Evolutionary conservation across 257 asterid genomes (phyloP), one percentile per base, ranked within the genome.

Genomic region (Gardenia jasminoides): DNA sequence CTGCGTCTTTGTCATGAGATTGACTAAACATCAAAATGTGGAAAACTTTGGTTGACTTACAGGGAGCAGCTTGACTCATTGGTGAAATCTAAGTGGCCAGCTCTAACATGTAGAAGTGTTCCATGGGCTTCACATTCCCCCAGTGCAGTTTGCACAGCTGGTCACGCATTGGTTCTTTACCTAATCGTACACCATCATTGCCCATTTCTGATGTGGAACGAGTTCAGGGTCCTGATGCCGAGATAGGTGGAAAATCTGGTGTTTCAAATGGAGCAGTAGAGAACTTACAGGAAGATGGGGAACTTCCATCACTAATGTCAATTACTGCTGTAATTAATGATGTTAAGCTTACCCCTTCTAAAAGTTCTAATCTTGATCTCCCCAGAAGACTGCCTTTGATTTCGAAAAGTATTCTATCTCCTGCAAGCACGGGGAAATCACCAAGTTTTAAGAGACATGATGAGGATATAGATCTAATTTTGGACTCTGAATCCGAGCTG

Each of bases 121-220:
- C 98, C 99, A 50, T 96, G 99, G 99, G 91, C 94, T 72, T 78
- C 96, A 68, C 90, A 89, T 84, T 72, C 85, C 33, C 97, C 24
- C 83, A 61, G n/a, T 96, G 98, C 91, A 91, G 88, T 86, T 90
- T 96, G 82, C 90, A 85, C 79, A 86, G 86, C 79, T 96, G 97
- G 96, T 84, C 72, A 75, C 87, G 70, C 52, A n/a, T 84, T 59
- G 79, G 86, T 70, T 79, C 89, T 69, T 74, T 89, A 47, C 77
- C 83, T 81, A 83, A 77, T 36, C 77, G 79, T 75, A 78, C 80
- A 50, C 74, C 86, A 77, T 78, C 86, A 77, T 78, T 50, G 72
- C 79, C 87, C 31, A 75, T 73, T 31, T 62, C 78, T 83, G 91
- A 88, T 67, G 80, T 71, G 62, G 95, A 92, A 85, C 89, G 81